Evolutionary conservation across 2,329 filamentous ascomycete species (phyloP).

Genomic region (Coccinonectria pachysandricola): DNA sequence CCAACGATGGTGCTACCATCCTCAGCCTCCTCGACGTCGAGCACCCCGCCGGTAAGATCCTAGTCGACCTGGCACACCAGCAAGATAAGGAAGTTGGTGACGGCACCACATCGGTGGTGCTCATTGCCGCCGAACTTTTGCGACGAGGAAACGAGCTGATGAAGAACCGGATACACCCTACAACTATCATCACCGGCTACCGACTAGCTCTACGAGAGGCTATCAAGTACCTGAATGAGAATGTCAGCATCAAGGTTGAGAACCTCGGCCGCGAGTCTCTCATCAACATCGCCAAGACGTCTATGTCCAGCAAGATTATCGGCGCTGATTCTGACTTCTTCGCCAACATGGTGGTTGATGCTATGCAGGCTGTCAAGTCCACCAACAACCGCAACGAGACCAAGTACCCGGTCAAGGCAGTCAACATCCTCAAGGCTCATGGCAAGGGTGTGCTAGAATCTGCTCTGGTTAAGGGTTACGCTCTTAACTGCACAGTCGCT

Average conservation of each 20-base stretch:
- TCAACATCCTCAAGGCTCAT: constrained; percentile 97
- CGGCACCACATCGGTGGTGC: constrained; percentile 93
- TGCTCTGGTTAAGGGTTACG: constrained; percentile 87
- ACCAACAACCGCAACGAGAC: constrained; percentile 82
- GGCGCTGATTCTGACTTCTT: constrained; percentile 95
- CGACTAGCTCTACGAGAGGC: constrained; percentile 89
- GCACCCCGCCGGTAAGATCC: constrained; percentile 94
- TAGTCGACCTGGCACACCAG: constrained; percentile 94
- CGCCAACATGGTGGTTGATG: constrained; percentile 92
- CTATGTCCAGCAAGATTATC: constrained; percentile 99
- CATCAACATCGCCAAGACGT: constrained; percentile 92
- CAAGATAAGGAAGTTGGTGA: constrained; percentile 99
- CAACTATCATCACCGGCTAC: constrained; percentile 98
- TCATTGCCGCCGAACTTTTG: constrained; percentile 92
- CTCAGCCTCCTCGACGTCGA: constrained; percentile 92
- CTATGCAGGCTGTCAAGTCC: constrained; percentile 84
- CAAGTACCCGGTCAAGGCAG: constrained; percentile 98
- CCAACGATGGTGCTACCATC: constrained; percentile 97
- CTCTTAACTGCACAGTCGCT: constrained; percentile 95
- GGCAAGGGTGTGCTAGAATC: constrained; percentile 88
- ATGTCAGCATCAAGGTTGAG: constrained; percentile 93
- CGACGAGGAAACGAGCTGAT: constrained; percentile 93
- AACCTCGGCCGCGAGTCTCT: constrained; percentile 82
- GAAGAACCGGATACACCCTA: constrained; percentile 99
- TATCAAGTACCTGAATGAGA: constrained; percentile 98